Base-by-base conservation (phyloP, 371 early-diverging fungal species). In the Mucor saturninus region DNA sequence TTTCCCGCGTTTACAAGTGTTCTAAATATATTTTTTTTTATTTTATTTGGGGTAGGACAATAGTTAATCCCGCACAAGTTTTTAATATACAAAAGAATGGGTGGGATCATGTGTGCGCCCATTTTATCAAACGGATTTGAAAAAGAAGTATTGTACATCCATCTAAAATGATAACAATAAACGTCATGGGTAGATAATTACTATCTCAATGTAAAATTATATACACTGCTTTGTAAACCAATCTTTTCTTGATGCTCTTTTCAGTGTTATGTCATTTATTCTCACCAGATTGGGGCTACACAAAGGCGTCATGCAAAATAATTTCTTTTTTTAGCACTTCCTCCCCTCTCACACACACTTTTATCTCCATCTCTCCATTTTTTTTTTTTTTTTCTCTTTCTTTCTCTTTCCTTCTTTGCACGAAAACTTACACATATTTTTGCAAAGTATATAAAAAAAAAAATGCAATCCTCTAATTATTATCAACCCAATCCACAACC, bases 281-380 rank as follows among this genome's bases (percentile, higher is more conserved):
- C 59, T 59, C 59, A 59, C 51, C 48, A 54, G 45, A 30, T n/a
- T 21, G 9, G 46, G 56, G 56, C 39, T 56, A 56, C 63, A 55
- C 55, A 55, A 45, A 56, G 49, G 63, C 63, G 51, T 56, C 63
- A 62, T 62, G 56, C 55, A 62, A 62, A 56, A 62, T 35, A 56
- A 56, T 30, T 50, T 50, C 31, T 30, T 50, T 50, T 50, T 50
- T 50, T 50, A 50, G 50, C 31, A 50, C 30, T 28, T 50, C 50
- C 13, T 30, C 50, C 30, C 50, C 26, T 48, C 46, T 59, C 7
- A 13, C n/a, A 37, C 10, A 28, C 26, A 37, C 14, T 32, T 31
- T 56, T 35, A 32, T 10, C 32, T 35, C 43, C 30, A 29, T 51
- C 28, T 52, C 40, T 32, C 42, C 35, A 37, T 53, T 61, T 31